Percentiles rank a stretch among this genome's conserved stretches.
Conservation (phyloP, 148 eudicot genomes). For the Selenicereus undatus region DNA sequence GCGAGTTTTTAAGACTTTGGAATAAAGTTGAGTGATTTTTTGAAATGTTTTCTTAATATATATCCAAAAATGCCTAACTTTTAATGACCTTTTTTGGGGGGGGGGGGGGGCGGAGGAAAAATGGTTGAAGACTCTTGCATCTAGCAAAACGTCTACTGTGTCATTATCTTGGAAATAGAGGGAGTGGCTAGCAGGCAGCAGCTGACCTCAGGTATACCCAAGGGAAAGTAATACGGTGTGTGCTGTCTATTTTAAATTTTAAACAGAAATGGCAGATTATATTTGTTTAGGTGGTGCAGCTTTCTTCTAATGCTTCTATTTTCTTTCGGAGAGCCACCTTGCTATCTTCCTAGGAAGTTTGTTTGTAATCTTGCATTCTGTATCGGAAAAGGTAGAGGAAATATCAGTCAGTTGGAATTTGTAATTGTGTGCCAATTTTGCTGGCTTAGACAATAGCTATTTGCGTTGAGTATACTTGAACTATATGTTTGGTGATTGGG, state of each 20-base stretch:
- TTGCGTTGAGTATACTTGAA: not conserved
- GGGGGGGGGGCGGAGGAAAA: too few relatives aligned
- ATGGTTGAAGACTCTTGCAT: too few relatives aligned
- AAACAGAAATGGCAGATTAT: not conserved
- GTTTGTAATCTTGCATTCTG: not conserved
- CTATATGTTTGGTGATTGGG: not conserved
- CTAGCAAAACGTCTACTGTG: not conserved
- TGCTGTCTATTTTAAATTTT: not conserved
- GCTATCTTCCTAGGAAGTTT: not conserved
- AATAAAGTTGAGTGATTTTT: too few relatives aligned
- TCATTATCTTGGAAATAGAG: not conserved
- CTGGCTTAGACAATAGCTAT: not conserved
- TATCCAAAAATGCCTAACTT: too few relatives aligned
- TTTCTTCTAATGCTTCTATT: not conserved
- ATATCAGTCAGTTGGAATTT: not conserved
- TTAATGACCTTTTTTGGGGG: too few relatives aligned
- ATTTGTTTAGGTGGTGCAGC: not conserved
- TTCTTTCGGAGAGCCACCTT: not conserved
- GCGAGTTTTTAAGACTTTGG: too few relatives aligned
- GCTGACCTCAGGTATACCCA: not conserved
- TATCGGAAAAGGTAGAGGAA: not conserved
- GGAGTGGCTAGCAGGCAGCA: not conserved
- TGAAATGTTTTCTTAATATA: too few relatives aligned
- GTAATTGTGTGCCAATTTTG: not conserved
- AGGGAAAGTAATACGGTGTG: not conserved